A percentile compares a stretch with the other conserved stretches of the same genome.
These are phyloP conservation scores for Chrysoporthe austroafricana DNA, from an alignment of 2,329 filamentous ascomycete genomes.

Conservation along the genomic window DNA sequence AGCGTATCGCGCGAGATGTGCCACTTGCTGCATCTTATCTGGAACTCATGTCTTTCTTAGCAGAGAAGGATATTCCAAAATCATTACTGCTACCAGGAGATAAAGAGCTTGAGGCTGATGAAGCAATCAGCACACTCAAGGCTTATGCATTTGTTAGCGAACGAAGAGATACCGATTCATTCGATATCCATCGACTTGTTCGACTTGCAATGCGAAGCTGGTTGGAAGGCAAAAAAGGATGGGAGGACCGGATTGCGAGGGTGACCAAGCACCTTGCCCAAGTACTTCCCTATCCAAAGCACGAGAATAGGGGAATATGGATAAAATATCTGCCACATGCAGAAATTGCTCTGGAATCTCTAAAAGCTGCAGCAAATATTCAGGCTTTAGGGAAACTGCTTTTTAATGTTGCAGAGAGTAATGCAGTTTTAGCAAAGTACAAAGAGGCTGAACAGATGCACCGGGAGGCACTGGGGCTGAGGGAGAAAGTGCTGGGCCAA, in stretches of 20 bases:
- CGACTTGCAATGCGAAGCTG: slow-evolving; percentile 37
- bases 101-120: slow-evolving; percentile 25
- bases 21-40: slow-evolving; percentile 37
- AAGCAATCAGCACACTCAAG: slow-evolving; percentile 35
- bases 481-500: slow-evolving; percentile 29
- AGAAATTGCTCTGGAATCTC: slow-evolving; percentile 18
- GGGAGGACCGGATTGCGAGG: neutral
- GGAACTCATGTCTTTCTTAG: slow-evolving; percentile 37
- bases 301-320: slow-evolving; percentile 31
- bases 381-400: neutral
- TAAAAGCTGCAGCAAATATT: neutral
- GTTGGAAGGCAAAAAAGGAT: slow-evolving; percentile 31
- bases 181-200: slow-evolving; percentile 41
- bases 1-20: slow-evolving; percentile 34
- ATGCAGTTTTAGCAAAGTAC: slow-evolving; percentile 13
- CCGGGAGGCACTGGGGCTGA: slow-evolving; percentile 1
- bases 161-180: slow-evolving; percentile 26
- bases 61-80: slow-evolving; percentile 37
- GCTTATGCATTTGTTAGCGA: slow-evolving; percentile 39
- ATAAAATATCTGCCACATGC: slow-evolving; percentile 34
- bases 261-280: slow-evolving; percentile 27
- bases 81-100: slow-evolving; percentile 32
- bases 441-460: slow-evolving; percentile 27
- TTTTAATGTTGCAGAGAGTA: neutral
- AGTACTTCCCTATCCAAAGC: slow-evolving; percentile 25